phyloP scores from a whole-genome alignment of 768 basidiomycete species.

The Mycena capillaripes region DNA sequence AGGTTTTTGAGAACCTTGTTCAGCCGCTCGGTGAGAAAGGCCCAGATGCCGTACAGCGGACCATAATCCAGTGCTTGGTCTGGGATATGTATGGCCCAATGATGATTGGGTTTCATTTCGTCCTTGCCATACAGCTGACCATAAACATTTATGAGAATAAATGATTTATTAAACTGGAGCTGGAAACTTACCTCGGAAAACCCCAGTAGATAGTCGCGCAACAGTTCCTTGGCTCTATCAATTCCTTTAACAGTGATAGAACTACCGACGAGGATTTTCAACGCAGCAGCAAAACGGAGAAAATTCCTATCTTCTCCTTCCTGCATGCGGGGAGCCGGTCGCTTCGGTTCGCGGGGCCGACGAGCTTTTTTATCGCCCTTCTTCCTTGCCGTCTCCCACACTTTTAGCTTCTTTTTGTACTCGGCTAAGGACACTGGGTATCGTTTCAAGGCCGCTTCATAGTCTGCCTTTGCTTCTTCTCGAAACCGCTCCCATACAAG shows the following conservation, averaged over 20 bases:
- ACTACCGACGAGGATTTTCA: slow-evolving; percentile 37
- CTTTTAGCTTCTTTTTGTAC: no score
- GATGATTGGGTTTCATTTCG: slow-evolving; percentile 47
- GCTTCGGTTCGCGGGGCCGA: neutral
- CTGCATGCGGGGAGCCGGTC: slow-evolving; percentile 11
- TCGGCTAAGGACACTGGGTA: no score
- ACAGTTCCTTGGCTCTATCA: neutral
- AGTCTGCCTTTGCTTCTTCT: no score
- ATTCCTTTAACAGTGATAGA: slow-evolving; percentile 18
- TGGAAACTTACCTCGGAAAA: slow-evolving; percentile 15
- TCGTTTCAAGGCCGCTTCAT: no score
- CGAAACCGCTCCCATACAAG: no score
- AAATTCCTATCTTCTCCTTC: slow-evolving; percentile 30
- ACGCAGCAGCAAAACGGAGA: slow-evolving; percentile 35
- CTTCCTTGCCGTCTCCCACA: no score
- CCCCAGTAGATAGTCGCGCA: slow-evolving; percentile 22
- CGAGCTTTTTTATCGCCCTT: no score
- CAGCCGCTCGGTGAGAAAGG: slow-evolving; percentile 39
- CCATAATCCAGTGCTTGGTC: slow-evolving; percentile 43
- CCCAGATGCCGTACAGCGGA: slow-evolving; percentile 47
- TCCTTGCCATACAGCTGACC: slow-evolving; percentile 44
- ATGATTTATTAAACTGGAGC: no score
- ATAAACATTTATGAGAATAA: neutral
- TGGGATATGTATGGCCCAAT: slow-evolving; percentile 44
- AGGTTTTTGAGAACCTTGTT: slow-evolving; percentile 38